Conservation (phyloP, 441 rosid species). For the Arabidopsis hybrid region DNA sequence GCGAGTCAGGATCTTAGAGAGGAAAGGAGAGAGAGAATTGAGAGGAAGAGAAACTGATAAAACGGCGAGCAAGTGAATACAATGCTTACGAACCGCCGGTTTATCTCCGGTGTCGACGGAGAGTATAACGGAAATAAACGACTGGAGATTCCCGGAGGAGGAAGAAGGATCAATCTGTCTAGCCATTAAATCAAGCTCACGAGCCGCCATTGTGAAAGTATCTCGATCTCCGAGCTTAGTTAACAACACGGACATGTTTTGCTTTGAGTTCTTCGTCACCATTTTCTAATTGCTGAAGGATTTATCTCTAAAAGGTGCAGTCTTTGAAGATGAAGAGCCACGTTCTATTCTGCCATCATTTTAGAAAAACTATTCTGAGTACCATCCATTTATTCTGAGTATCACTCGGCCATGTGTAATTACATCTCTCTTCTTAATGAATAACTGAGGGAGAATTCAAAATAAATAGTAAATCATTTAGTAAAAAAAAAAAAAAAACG, state of each 20-base stretch:
- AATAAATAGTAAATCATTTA: too few species aligned
- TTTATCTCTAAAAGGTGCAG: too few species aligned
- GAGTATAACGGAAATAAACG: slow-evolving; percentile 77
- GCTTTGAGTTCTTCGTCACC: slow-evolving; percentile 62
- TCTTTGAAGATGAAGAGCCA: too few species aligned
- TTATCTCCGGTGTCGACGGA: slow-evolving; percentile 76
- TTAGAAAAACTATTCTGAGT: too few species aligned
- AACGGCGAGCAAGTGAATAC: slow-evolving; percentile 67
- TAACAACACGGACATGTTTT: slow-evolving; percentile 58
- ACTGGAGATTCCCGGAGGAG: slow-evolving; percentile 51
- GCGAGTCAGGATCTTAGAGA: slow-evolving; percentile 70
- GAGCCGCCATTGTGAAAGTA: slow-evolving; percentile 71
- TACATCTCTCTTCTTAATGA: too few species aligned
- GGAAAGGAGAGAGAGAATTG: slow-evolving; percentile 62
- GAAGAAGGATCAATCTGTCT: slow-evolving; percentile 55
- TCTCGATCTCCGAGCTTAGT: slow-evolving; percentile 89
- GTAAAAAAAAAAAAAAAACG: too few species aligned
- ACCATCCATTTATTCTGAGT: too few species aligned
- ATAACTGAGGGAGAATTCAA: too few species aligned
- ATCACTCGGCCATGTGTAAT: too few species aligned
- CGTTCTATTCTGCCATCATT: too few species aligned
- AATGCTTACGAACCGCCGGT: slow-evolving; percentile 73
- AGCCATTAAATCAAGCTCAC: slow-evolving; percentile 78
- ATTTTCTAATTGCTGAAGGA: slow-evolving; percentile 26
- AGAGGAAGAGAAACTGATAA: slow-evolving; percentile 58